Conservation (phyloP, 768 basidiomycete genomes). For the Lanmaoa pseudosensibilis region DNA sequence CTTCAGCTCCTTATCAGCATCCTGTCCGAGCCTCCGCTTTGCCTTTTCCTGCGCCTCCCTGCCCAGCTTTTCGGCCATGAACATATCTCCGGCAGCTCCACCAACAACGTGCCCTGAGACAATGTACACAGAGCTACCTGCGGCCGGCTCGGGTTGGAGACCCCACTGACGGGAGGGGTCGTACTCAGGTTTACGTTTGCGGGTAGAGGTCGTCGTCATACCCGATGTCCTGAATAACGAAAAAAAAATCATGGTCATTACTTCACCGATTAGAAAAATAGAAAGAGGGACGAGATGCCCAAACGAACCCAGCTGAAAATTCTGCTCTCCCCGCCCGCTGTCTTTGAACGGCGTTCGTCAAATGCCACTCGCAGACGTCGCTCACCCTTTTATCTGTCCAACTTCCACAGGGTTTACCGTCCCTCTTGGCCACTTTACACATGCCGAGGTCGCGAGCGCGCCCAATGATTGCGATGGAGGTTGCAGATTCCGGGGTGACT, state of each 20-base stretch:
- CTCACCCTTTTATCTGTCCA: slow-evolving; percentile 91
- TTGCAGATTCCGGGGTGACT: slow-evolving; percentile 79
- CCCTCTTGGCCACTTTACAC: slow-evolving; percentile 74
- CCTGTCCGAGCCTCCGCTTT: slow-evolving; percentile 57
- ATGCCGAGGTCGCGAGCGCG: slow-evolving; percentile 84
- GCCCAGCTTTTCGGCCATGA: slow-evolving; percentile 69
- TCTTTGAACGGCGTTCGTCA: slow-evolving; percentile 76
- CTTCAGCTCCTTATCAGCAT: slow-evolving; percentile 63
- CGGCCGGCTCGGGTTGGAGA: slow-evolving; percentile 51
- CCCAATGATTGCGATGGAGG: slow-evolving; percentile 82
- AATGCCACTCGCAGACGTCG: slow-evolving; percentile 90
- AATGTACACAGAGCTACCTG: slow-evolving; percentile 65
- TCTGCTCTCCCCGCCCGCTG: slow-evolving; percentile 78
- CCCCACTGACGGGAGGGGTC: slow-evolving; percentile 79
- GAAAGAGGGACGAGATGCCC: not conserved
- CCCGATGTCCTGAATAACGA: slow-evolving; percentile 61
- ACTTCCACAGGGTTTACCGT: slow-evolving; percentile 77
- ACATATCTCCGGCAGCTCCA: slow-evolving; percentile 44
- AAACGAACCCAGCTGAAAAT: slow-evolving; percentile 74
- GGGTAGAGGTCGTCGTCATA: slow-evolving; percentile 50
- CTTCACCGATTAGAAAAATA: not conserved
- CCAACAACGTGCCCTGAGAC: slow-evolving; percentile 76
- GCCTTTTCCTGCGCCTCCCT: slow-evolving; percentile 78
- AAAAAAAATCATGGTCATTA: not conserved
- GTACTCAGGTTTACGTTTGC: slow-evolving; percentile 53